Percentiles rank a stretch among this genome's conserved stretches.
Evolutionary conservation across 2,329 filamentous ascomycete species (phyloP).

Genomic region (Colletotrichum truncatum): DNA sequence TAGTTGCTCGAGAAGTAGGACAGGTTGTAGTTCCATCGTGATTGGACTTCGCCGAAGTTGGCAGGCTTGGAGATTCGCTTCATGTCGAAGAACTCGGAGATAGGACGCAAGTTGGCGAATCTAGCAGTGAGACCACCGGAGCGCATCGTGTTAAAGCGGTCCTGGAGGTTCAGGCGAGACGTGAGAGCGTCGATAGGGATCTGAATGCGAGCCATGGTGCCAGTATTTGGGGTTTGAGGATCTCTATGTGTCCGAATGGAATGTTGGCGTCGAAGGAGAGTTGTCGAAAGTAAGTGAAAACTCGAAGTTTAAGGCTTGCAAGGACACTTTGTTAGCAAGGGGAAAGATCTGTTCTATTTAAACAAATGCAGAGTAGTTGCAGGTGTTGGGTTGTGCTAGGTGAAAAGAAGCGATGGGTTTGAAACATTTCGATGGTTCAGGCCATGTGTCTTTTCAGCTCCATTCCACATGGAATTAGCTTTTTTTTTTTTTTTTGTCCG

Average conservation of each 20-base stretch:
- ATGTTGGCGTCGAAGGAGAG: background rate
- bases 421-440: conserved; percentile 27
- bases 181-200: conserved; percentile 93
- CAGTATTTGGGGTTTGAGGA: background rate
- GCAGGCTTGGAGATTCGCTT: conserved; percentile 95
- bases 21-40: conserved; percentile 95
- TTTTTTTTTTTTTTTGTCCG: conserved; percentile 20
- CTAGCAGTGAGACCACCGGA: conserved; percentile 81
- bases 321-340: background rate
- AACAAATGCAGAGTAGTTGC: conserved; percentile 7
- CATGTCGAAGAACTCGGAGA: conserved; percentile 94
- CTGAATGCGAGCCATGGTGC: conserved; percentile 83
- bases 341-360: conserved; percentile 21
- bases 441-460: conserved; percentile 31
- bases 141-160: conserved; percentile 86
- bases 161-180: conserved; percentile 85
- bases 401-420: background rate
- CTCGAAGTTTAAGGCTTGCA: background rate
- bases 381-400: background rate
- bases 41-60: conserved; percentile 91
- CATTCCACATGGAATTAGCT: conserved; percentile 26
- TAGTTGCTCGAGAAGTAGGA: conserved; percentile 99
- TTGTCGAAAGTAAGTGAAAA: background rate
- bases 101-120: conserved; percentile 90
- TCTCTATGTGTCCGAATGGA: background rate